Evolutionary conservation across 2,329 filamentous ascomycete species (phyloP).

Genomic region (Xylaria hypoxylon): DNA sequence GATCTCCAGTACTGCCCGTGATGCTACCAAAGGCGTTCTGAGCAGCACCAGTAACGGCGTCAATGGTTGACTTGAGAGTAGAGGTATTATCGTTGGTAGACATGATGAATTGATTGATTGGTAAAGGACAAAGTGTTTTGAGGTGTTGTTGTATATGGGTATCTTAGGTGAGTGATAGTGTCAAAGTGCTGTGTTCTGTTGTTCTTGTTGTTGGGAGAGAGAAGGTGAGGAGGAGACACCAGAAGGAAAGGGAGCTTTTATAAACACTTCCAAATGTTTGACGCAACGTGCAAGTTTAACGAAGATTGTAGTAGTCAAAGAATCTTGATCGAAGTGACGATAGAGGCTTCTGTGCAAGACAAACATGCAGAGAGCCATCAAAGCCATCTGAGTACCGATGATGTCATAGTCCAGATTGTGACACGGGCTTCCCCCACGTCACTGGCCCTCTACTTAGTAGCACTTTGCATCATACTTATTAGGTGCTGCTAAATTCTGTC

Average conservation of each 20-base stretch:
- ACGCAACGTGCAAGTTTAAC: background rate
- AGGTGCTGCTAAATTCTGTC: background rate
- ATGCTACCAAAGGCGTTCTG: constrained; percentile 79
- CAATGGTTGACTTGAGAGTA: constrained; percentile 81
- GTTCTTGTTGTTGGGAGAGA: constrained; percentile 5
- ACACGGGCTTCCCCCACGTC: constrained; percentile 23
- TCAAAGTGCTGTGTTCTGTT: background rate
- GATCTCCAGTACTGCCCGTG: constrained; percentile 77
- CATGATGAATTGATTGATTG: constrained; percentile 49
- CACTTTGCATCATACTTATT: background rate
- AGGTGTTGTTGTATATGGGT: background rate
- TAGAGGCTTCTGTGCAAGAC: constrained; percentile 28
- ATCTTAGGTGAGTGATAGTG: constrained; percentile 11
- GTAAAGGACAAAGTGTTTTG: background rate
- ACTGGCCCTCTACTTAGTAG: background rate
- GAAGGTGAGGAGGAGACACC: background rate
- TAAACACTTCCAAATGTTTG: constrained; percentile 7
- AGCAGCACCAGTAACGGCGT: constrained; percentile 77
- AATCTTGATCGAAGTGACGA: constrained; percentile 35
- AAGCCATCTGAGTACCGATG: constrained; percentile 23
- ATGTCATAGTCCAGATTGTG: constrained; percentile 31
- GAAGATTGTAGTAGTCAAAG: constrained; percentile 25
- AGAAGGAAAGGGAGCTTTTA: constrained; percentile 25
- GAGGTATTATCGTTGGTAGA: constrained; percentile 68
- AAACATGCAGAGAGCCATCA: constrained; percentile 19